Percentiles rank a stretch among this genome's conserved stretches.
Evolutionary conservation across 129 eudicot species (phyloP).

Genomic region (Flaveria trinervia): DNA sequence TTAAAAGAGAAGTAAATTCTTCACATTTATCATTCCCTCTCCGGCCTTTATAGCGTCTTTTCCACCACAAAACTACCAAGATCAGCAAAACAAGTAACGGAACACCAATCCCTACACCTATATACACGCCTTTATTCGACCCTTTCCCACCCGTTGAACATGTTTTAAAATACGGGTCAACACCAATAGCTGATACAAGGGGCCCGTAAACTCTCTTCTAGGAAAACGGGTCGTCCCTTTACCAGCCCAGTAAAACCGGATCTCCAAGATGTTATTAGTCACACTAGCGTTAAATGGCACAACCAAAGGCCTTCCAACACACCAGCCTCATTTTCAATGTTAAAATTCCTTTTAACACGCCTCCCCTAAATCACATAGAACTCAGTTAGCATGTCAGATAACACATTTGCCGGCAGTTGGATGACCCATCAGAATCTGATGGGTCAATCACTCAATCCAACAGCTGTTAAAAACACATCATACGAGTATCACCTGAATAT

Average conservation of each 20-base stretch:
- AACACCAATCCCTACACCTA: slow-evolving; percentile 49
- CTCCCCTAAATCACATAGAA: slow-evolving; percentile 47
- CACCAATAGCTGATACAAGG: slow-evolving; percentile 84
- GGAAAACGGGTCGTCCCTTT: slow-evolving; percentile 91
- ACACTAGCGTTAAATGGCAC: slow-evolving; percentile 51
- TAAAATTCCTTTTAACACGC: slow-evolving; percentile 54
- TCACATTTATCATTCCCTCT: slow-evolving; percentile 45
- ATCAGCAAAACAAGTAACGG: slow-evolving; percentile 30
- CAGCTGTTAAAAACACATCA: background rate
- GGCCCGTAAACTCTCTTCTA: slow-evolving; percentile 80
- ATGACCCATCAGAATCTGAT: slow-evolving; percentile 13
- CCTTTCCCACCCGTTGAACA: slow-evolving; percentile 46
- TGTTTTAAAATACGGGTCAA: slow-evolving; percentile 54
- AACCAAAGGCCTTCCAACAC: slow-evolving; percentile 50
- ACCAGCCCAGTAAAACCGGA: slow-evolving; percentile 81
- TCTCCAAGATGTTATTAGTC: slow-evolving; percentile 61
- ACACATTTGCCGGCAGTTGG: background rate
- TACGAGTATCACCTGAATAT: slow-evolving; percentile 65
- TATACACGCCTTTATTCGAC: slow-evolving; percentile 36
- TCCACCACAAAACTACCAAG: slow-evolving; percentile 56
- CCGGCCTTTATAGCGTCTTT: slow-evolving; percentile 32
- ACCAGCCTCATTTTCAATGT: slow-evolving; percentile 61
- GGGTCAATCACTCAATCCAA: background rate
- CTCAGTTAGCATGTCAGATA: background rate
- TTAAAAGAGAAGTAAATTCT: slow-evolving; percentile 7